Evolutionary conservation across 441 rosid genomes (phyloP).

Genomic region (Jatropha multifida): DNA sequence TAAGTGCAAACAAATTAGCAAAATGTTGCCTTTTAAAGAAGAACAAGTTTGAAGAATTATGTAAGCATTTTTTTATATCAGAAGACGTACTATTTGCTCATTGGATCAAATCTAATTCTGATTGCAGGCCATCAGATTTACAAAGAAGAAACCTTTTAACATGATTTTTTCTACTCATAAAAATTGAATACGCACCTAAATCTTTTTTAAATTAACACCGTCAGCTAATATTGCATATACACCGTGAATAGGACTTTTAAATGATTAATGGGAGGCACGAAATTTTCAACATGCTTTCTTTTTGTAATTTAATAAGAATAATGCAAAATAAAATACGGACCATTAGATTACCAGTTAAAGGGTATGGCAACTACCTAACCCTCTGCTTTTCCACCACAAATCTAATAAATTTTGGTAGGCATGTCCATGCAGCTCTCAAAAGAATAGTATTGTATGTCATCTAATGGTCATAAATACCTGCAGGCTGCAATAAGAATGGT

Average conservation of each 20-base stretch:
- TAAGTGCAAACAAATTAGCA: not conserved
- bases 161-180: too few relatives aligned
- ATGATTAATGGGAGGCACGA: not conserved
- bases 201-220: too few relatives aligned
- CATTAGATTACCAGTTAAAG: not conserved
- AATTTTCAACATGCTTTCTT: not conserved
- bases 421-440: not conserved
- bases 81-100: too few relatives aligned
- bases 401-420: conserved; percentile 4
- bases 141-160: too few relatives aligned
- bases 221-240: not conserved
- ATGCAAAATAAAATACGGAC: not conserved
- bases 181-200: too few relatives aligned
- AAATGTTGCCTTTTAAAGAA: not conserved
- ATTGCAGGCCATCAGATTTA: too few relatives aligned
- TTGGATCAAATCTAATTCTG: too few relatives aligned
- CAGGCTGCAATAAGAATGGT: not conserved
- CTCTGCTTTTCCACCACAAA: not conserved
- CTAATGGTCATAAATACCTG: conserved; percentile 9
- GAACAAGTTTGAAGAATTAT: not conserved
- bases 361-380: not conserved
- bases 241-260: not conserved
- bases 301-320: not conserved
- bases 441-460: not conserved
- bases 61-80: too few relatives aligned